Evolutionary conservation across 495 filamentous ascomycete genomes (phyloP), one percentile per base, ranked within the genome.

Genomic region (Trichoderma orchidacearum): DNA sequence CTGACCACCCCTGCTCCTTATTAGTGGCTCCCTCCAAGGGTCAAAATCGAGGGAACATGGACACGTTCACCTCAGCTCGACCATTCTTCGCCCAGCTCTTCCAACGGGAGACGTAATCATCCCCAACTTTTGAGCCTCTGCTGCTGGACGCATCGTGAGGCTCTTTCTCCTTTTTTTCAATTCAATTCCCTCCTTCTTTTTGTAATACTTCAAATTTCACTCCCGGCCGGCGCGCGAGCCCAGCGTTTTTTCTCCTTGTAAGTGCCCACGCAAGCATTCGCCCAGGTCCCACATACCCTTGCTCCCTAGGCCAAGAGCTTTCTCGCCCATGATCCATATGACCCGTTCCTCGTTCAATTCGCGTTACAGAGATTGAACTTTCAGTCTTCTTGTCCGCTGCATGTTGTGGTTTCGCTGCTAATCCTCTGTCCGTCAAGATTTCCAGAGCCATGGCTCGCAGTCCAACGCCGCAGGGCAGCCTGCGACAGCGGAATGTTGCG

Each of bases 401-500:
- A 36, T 36, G 45, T 23, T 51, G 8, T 55, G 13, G 7, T 29
- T 50, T 48, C 17, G 30, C 17, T 29, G 15, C 34, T 55, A 8
- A 12, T 12, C 15, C 30, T 35, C 21, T 51, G 36, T 23, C 45
- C 36, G 54, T 55, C 27, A 48, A 56, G 51, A 36, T 38, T 51
- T 15, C 30, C 61, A 57, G 23, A 62, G 57, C 62, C 61, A 77
- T 75, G 73, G 66, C 57, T 23, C 17, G 64, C 50, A 56, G 58
- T 21, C 56, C 71, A 55, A 64, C 70, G 56, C 71, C 72, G 54
- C 72, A 75, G 63, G 74, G 75, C 61, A 73, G 72, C 63, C 62
- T 80, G 66, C 76, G 78, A 62, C 78, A 80, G 67, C 68, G 78
- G 58, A 77, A 75, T 55, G 75, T 78, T 57, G 61, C 70, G 55